Percentiles rank a stretch among this genome's conserved stretches.
Evolutionary conservation across 257 asterid genomes (phyloP).

Genomic region (Solanum ossicruentum): DNA sequence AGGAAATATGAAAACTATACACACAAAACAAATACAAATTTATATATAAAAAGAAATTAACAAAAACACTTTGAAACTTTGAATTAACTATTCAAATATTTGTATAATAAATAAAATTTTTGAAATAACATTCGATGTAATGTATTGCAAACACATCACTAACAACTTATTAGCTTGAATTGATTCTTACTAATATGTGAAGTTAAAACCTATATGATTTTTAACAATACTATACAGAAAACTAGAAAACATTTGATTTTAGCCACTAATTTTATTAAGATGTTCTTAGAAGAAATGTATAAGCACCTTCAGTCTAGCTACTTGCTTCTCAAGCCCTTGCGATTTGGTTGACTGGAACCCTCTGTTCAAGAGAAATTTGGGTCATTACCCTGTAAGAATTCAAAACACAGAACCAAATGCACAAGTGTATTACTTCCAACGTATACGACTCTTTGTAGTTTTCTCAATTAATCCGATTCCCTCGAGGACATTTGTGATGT

Average conservation of each 20-base stretch:
- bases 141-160: background rate
- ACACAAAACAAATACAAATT: background rate
- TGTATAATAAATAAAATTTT: background rate
- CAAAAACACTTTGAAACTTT: background rate
- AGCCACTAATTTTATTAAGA: background rate
- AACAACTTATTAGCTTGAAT: background rate
- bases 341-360: conserved; percentile 26
- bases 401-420: background rate
- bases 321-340: conserved; percentile 21
- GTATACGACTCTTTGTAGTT: conserved; percentile 61
- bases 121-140: background rate
- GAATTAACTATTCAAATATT: background rate
- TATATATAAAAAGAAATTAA: background rate
- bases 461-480: conserved; percentile 73
- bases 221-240: background rate
- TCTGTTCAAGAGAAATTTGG: conserved; percentile 25
- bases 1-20: background rate
- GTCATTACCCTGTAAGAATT: conserved; percentile 10
- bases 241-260: background rate
- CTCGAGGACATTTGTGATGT: conserved; percentile 86
- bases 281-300: background rate
- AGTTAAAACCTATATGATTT: background rate
- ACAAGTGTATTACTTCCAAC: conserved; percentile 47
- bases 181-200: background rate
- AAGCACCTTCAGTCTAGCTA: conserved; percentile 44